Conservation (phyloP, 208 protist species). For the Leishmania tarentolae region DNA sequence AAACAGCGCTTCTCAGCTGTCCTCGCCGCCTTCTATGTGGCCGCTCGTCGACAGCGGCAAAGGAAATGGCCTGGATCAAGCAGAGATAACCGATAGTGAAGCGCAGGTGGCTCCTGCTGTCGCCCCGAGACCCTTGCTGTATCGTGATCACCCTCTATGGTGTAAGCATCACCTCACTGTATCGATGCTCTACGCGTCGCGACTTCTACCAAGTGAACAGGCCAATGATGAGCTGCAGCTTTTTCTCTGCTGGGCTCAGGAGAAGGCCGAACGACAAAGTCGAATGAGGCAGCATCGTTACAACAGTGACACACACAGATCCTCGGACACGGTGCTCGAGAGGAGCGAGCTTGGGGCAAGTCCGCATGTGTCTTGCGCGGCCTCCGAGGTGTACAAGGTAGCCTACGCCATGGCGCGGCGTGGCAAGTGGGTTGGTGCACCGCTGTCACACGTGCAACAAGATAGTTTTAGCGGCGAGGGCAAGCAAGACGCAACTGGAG, state of each 20-base stretch:
- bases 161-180: slow-evolving; percentile 22
- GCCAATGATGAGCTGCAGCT: slow-evolving; percentile 25
- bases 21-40: neutral
- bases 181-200: slow-evolving; percentile 11
- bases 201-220: slow-evolving; percentile 17
- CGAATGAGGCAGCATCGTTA: neutral
- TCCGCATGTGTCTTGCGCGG: neutral
- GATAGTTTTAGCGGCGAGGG: neutral
- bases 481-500: neutral
- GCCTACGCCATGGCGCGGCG: slow-evolving; percentile 2
- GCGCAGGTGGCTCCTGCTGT: neutral
- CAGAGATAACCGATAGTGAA: neutral
- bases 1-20: neutral
- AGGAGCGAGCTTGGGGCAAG: neutral
- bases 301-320: neutral
- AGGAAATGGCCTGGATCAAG: neutral
- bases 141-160: slow-evolving; percentile 16
- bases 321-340: neutral
- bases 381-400: neutral
- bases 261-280: slow-evolving; percentile 14
- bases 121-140: neutral
- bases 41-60: too few relatives aligned
- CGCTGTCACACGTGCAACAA: neutral
- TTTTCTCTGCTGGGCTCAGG: slow-evolving; percentile 33
- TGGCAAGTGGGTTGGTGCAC: neutral